Evolutionary conservation across 2,329 filamentous ascomycete species (phyloP).

Genomic region (Fusarium udum): DNA sequence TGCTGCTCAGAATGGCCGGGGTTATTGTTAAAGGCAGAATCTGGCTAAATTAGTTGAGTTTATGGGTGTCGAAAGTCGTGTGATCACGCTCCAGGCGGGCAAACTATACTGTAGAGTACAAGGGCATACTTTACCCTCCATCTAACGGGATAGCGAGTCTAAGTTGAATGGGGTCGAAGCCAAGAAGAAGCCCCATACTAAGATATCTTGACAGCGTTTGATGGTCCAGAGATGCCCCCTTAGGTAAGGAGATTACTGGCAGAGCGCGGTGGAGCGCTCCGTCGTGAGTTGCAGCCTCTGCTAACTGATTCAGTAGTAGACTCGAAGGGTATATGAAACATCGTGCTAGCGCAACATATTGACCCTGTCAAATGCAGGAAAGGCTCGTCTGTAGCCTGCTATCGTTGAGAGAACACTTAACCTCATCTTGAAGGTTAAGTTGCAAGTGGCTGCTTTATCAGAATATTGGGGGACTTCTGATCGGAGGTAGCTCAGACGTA

Average conservation of each 20-base stretch:
- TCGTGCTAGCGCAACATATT: fast-evolving
- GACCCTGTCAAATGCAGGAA: no score
- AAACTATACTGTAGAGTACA: no score
- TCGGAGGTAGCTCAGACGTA: background rate
- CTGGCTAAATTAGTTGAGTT: background rate
- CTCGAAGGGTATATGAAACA: no score
- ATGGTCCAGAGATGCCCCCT: fast-evolving
- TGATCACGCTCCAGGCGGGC: fast-evolving
- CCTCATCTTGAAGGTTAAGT: background rate
- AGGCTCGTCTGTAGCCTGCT: no score
- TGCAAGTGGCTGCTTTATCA: fast-evolving
- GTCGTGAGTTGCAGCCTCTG: no score
- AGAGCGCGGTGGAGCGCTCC: no score
- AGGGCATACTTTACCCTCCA: no score
- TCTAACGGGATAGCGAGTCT: background rate
- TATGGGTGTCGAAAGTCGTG: no score
- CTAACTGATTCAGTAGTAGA: fast-evolving
- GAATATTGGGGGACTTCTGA: background rate
- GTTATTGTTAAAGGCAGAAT: fast-evolving
- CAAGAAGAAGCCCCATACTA: background rate
- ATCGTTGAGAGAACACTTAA: background rate
- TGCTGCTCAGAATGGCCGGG: fast-evolving
- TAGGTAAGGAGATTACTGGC: fast-evolving
- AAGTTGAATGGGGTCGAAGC: background rate
- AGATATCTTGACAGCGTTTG: fast-evolving